These are phyloP conservation scores for Fusarium sp. DNA, from an alignment of 2,329 filamentous ascomycete genomes.

Conservation along the genomic window DNA sequence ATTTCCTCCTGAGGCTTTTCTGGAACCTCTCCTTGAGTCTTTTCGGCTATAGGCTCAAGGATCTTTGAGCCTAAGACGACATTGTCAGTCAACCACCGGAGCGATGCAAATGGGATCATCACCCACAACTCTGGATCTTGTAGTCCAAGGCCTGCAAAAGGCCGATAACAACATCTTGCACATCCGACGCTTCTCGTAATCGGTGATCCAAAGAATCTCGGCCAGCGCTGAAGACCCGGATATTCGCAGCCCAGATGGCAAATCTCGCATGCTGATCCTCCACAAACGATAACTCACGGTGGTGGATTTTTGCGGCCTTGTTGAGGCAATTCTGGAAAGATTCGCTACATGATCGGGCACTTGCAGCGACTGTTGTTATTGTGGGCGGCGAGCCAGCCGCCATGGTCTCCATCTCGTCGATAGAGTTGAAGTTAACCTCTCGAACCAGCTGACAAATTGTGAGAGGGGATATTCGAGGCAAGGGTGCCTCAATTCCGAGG, in stretches of 20 bases:
- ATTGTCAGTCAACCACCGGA: background rate
- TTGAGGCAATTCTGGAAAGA: constrained; percentile 8
- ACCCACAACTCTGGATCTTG: background rate
- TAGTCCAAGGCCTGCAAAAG: background rate
- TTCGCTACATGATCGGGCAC: background rate
- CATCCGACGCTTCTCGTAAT: background rate
- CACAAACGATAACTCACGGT: background rate
- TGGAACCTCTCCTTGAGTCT: background rate
- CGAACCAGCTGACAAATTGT: background rate
- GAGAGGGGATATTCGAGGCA: background rate
- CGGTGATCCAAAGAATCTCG: background rate
- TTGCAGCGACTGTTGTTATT: background rate
- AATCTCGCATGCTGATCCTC: background rate
- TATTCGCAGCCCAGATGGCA: background rate
- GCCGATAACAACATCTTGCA: background rate
- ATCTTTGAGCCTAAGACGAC: background rate
- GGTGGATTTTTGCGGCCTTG: background rate
- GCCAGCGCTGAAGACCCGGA: background rate
- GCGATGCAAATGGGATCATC: background rate
- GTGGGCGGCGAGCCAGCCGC: background rate
- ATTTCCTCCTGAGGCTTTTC: background rate
- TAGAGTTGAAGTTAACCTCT: background rate
- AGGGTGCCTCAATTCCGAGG: constrained; percentile 1
- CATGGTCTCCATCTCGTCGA: background rate
- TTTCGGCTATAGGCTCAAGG: background rate